phyloP scores from a whole-genome alignment of 2,329 filamentous ascomycete genomes.

The Claviceps paspali region DNA sequence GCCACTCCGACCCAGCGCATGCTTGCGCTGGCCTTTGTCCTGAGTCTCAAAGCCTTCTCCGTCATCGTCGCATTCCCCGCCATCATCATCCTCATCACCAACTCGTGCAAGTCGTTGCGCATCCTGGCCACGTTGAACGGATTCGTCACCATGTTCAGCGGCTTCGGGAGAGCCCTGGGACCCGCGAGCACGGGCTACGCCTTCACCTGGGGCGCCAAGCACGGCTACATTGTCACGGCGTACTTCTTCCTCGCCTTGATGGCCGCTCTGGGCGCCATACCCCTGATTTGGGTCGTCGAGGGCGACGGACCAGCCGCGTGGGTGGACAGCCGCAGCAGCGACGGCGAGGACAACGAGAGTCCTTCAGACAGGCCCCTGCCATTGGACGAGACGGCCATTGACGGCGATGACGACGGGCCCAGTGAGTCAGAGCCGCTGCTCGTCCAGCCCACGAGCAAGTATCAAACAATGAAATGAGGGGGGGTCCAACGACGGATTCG shows the following conservation, averaged over 20 bases:
- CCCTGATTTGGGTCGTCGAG: constrained; percentile 59
- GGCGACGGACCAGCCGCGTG: constrained; percentile 46
- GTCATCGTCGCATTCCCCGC: constrained; percentile 82
- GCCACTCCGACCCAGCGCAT: constrained; percentile 34
- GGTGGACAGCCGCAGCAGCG: constrained; percentile 13
- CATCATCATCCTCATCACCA: constrained; percentile 79
- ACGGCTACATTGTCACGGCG: constrained; percentile 61
- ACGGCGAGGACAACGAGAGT: constrained; percentile 17
- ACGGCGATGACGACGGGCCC: constrained; percentile 1
- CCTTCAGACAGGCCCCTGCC: constrained; percentile 10
- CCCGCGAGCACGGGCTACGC: constrained; percentile 58
- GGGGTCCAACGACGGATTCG: not conserved
- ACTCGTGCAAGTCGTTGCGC: constrained; percentile 56
- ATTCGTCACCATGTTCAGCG: constrained; percentile 69
- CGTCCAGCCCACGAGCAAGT: not conserved
- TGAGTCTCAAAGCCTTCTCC: constrained; percentile 59
- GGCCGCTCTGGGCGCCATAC: constrained; percentile 49
- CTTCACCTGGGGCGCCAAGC: constrained; percentile 62
- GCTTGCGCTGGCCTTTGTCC: constrained; percentile 46
- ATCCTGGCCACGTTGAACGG: constrained; percentile 84
- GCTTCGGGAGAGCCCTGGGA: constrained; percentile 63
- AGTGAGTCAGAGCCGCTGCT: constrained; percentile 10
- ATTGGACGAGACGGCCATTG: constrained; percentile 11
- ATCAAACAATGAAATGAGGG: not conserved
- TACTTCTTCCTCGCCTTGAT: constrained; percentile 66